Base-by-base conservation (phyloP, 176 grass and related monocot species). In the Neostapfia colusana region DNA sequence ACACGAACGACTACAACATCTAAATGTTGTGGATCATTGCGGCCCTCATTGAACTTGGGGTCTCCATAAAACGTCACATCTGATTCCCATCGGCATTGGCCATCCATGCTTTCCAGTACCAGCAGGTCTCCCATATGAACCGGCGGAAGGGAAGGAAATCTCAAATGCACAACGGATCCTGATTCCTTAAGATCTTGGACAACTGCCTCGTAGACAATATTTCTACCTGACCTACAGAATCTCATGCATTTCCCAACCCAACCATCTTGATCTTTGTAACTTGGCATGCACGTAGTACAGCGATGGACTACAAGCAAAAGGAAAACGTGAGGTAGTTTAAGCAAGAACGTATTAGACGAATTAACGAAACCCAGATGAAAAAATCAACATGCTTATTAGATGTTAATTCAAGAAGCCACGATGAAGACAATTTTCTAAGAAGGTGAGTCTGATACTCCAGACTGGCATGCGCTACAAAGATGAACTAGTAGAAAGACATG, bases 91-190 rank as follows among this genome's bases (percentile, higher is more conserved):
- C 7, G 57, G 57, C 4, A 25, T 15, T 28, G 57, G 57, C 57
- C 63, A 40, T 65, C 63, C 35, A 65, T 20, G 63, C 63, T 65
- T 38, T 65, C 63, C 24, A 65, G 38, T 40, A 65, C 18, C 63
- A 65, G 10, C 7, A 40, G 8, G 40, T 40, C 36, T 4, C 63
- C 36, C 36, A 65, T n/a, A 65, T 10, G 10, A 38, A 65, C 10
- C 17, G 63, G 20, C 7, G 34, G 31, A 38, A 34, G 21, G 61
- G 64, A 12, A 42, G 2, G 37, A 67, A 24, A 10, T 42, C 15
- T 20, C 37, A 67, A 23, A 14, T 24, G 64, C 38, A 67, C 64
- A 67, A 2, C 16, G 11, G 26, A 12, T 5, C 3, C 12, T 1
- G 4, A 12, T 61, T 4, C 8, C 13, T 61, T 1, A 34, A 31